Conservation (phyloP, 345 rosid genomes). For the Melaleuca quinquenervia region DNA sequence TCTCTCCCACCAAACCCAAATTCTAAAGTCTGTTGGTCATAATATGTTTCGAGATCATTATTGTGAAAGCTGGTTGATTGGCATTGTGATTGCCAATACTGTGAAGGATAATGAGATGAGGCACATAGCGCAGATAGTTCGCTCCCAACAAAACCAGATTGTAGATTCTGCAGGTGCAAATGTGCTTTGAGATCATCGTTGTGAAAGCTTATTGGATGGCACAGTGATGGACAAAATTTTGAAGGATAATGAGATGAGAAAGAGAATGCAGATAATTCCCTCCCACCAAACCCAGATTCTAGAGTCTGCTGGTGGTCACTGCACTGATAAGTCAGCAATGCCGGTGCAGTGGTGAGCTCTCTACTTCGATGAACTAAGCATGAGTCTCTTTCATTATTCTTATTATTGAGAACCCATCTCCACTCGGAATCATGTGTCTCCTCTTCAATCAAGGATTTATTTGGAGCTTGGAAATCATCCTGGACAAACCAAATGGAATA, state of each 20-base stretch:
- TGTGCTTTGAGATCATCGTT: neutral
- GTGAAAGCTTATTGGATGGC: neutral
- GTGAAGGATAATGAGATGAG: neutral
- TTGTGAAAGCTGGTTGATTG: neutral
- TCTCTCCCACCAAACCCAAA: neutral
- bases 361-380: conserved; percentile 8
- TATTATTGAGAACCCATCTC: neutral
- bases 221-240: neutral
- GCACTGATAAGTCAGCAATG: conserved; percentile 6
- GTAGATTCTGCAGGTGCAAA: neutral
- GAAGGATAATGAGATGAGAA: neutral
- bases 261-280: neutral
- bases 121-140: conserved; percentile 14
- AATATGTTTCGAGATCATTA: neutral
- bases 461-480: conserved; percentile 2
- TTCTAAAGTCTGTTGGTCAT: neutral
- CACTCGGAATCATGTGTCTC: neutral
- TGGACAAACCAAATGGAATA: conserved; percentile 12
- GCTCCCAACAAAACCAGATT: conserved; percentile 1
- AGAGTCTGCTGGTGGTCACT: conserved; percentile 13
- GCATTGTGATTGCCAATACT: neutral
- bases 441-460: neutral
- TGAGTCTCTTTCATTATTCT: conserved; percentile 15
- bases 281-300: conserved; percentile 4
- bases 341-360: conserved; percentile 21